Base-by-base conservation (phyloP, 192 early-diverging fungal species). In the Coemansia sp. region DNA sequence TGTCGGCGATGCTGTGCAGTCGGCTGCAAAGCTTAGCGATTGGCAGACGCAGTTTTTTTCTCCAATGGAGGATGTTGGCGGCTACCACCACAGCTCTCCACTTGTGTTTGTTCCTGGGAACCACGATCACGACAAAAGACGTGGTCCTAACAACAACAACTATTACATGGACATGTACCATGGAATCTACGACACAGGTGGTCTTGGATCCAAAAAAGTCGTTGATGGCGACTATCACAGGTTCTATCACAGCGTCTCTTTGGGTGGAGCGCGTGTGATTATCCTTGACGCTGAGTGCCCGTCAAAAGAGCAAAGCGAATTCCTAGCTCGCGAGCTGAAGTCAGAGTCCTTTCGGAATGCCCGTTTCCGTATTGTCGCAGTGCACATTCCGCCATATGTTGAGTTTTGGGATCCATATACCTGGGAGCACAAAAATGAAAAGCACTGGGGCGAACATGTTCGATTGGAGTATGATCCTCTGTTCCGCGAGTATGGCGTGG, bases 101-200 rank as follows among this genome's bases (percentile, higher is more conserved):
- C 45, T 88, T 39, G 88, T 90, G 51, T 91, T 89, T 77, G 87
- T 86, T 10, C 91, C 89, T 17, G 91, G 91, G 20, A 92, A 92
- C 71, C 91, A 92, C 61, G 91, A 92, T 57, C 85, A 85, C 61
- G 91, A 92, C 74, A 77, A 79, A 51, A 56, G 65, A 3, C 70
- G 82, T 2, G 61, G 69, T n/a, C 67, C 65, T 2, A 77, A 84
- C 50, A 92, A 90, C 17, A 72, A 73, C 5, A 78, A 86, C 53
- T 20, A 70, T 4, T 82, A 84, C 17, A 58, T 70, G 19, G 69
- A 84, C 65, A 84, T 74, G 69, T 82, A 74, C 62, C 74, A 84
- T 45, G 78, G 77, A 7, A 62, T 84, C 25, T 10, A 50, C 14
- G 19, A 53, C 37, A 75, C 76, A 11, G 63, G 66, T 0, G 72